Evolutionary conservation across 805 yeast species (phyloP).

Genomic region (Wickerhamiella kurtzmanii): DNA sequence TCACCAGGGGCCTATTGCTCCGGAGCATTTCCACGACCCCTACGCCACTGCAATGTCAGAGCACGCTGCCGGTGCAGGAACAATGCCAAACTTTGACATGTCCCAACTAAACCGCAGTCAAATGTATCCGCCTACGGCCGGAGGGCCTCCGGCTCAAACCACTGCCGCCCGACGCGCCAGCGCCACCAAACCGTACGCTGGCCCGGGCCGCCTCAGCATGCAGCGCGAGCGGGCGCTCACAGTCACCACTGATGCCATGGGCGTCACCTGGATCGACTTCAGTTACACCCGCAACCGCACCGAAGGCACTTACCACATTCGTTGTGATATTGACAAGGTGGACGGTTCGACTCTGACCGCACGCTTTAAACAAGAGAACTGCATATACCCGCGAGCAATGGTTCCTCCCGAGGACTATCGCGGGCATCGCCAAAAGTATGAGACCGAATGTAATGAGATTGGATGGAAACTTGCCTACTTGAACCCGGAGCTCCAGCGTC

Average conservation of each 20-base stretch:
- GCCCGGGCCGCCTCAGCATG: background rate
- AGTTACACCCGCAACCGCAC: slow-evolving; percentile 25
- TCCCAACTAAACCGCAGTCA: too few species aligned
- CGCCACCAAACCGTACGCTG: background rate
- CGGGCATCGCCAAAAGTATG: slow-evolving; percentile 36
- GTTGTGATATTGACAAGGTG: slow-evolving; percentile 26
- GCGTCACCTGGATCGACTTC: slow-evolving; percentile 23
- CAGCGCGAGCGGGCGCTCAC: background rate
- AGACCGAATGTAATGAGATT: slow-evolving; percentile 34
- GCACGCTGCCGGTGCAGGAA: background rate
- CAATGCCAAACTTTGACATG: background rate
- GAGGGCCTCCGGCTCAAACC: too few species aligned
- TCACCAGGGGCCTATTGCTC: background rate
- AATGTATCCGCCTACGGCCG: too few species aligned
- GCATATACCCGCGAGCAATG: slow-evolving; percentile 38
- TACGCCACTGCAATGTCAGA: background rate
- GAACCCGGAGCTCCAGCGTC: slow-evolving; percentile 32
- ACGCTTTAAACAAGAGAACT: slow-evolving; percentile 29
- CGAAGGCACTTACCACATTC: slow-evolving; percentile 22
- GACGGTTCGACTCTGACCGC: slow-evolving; percentile 19
- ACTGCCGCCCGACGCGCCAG: background rate
- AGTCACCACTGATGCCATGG: slow-evolving; percentile 7
- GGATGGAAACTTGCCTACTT: slow-evolving; percentile 36
- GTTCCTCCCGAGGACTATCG: slow-evolving; percentile 30
- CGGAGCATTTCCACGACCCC: background rate